Conservation (phyloP, 495 filamentous ascomycete species). For the Hypomontagnella monticulosa region DNA sequence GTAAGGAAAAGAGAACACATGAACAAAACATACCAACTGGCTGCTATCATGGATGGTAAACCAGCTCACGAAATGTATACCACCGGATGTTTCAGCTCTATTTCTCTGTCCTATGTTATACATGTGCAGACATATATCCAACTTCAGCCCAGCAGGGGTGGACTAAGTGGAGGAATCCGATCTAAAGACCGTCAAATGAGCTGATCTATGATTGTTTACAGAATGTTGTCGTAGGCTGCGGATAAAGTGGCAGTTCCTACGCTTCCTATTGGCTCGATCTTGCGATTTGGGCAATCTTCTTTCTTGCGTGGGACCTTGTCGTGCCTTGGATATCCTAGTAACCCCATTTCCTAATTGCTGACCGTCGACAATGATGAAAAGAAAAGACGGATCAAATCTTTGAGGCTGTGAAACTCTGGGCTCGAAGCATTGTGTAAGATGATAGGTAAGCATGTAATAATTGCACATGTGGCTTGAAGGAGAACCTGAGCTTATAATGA, state of each 20-base stretch:
- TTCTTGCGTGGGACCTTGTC: too few relatives aligned
- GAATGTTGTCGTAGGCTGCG: slow-evolving; percentile 13
- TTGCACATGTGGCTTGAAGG: too few relatives aligned
- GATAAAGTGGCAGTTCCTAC: slow-evolving; percentile 14
- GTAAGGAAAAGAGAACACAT: neutral
- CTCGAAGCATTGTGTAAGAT: too few relatives aligned
- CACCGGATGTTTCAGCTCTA: slow-evolving; percentile 29
- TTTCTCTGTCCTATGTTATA: neutral
- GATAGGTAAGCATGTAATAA: too few relatives aligned
- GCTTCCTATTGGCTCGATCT: slow-evolving; percentile 37
- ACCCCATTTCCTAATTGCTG: neutral
- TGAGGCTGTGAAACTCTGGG: too few relatives aligned
- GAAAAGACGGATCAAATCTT: too few relatives aligned
- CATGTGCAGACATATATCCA: slow-evolving; percentile 2
- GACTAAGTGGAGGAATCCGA: slow-evolving; percentile 17
- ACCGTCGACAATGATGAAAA: too few relatives aligned
- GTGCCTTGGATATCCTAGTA: neutral
- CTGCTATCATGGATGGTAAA: too few relatives aligned
- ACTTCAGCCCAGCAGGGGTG: slow-evolving; percentile 20
- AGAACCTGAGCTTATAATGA: too few relatives aligned
- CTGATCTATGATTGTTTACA: slow-evolving; percentile 28
- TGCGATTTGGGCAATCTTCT: slow-evolving; percentile 16
- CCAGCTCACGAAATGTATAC: slow-evolving; percentile 15
- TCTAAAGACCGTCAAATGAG: slow-evolving; percentile 31
- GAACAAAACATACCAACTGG: neutral